phyloP scores from a whole-genome alignment of 2,329 filamentous ascomycete genomes.

The Albophoma yamanashiensis region DNA sequence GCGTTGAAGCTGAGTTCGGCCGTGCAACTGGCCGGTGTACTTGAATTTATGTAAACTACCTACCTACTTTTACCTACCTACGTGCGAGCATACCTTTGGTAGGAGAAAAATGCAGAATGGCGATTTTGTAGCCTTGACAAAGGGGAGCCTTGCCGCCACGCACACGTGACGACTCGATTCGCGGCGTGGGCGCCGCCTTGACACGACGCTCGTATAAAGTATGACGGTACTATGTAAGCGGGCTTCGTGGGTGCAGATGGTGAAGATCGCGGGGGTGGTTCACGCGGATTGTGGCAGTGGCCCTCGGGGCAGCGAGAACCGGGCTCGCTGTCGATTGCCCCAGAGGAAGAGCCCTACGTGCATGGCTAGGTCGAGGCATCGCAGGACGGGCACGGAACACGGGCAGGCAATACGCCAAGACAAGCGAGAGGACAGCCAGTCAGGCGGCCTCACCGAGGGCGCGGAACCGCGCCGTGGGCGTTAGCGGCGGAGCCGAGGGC shows the following conservation, averaged over 20 bases:
- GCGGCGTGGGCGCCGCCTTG: not conserved
- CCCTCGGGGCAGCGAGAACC: not conserved
- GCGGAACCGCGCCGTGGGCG: slow-evolving; percentile 16
- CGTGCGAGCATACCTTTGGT: not conserved
- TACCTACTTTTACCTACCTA: too few species aligned
- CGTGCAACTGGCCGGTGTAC: not conserved
- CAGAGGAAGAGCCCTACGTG: not conserved
- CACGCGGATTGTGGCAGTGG: not conserved
- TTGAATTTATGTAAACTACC: not conserved
- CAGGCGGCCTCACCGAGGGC: slow-evolving; percentile 17
- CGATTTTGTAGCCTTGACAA: not conserved
- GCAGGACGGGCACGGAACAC: not conserved
- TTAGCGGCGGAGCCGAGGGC: slow-evolving; percentile 3
- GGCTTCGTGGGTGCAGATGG: not conserved
- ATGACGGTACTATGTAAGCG: too few species aligned
- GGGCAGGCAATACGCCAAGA: not conserved
- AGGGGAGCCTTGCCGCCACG: not conserved
- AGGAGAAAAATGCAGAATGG: not conserved
- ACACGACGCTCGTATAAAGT: not conserved
- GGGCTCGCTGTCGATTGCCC: not conserved
- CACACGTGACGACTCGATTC: not conserved
- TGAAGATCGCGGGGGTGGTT: not conserved
- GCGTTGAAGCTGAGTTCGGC: not conserved
- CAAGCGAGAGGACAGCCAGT: not conserved
- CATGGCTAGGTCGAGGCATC: not conserved